These are phyloP conservation scores for Agaricus bisporus DNA, from an alignment of 768 basidiomycete genomes.

Conservation along the genomic window DNA sequence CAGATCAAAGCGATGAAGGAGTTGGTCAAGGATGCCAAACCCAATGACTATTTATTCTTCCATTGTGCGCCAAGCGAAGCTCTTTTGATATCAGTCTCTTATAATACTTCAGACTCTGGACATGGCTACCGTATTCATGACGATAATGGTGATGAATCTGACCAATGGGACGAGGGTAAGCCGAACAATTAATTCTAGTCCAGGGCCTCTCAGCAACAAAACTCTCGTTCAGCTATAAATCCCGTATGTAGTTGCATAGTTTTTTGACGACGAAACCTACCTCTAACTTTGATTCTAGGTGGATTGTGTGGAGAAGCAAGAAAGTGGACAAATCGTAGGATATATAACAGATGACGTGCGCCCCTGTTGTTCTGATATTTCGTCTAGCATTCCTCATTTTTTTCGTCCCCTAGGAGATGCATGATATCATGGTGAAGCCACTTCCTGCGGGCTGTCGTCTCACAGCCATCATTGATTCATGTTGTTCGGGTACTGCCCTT, in stretches of 20 bases:
- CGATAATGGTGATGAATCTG: constrained; percentile 73
- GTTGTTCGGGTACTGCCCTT: constrained; percentile 83
- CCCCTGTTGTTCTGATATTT: constrained; percentile 7
- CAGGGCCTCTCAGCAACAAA: background rate
- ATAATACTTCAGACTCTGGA: constrained; percentile 60
- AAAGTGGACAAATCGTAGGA: constrained; percentile 24
- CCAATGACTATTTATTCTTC: constrained; percentile 87
- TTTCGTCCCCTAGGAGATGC: constrained; percentile 46
- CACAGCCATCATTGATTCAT: constrained; percentile 78
- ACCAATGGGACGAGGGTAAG: constrained; percentile 77
- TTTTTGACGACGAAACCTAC: background rate
- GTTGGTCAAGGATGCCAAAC: constrained; percentile 76
- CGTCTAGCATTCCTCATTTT: background rate
- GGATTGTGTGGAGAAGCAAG: constrained; percentile 37
- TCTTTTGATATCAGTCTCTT: background rate
- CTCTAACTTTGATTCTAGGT: constrained; percentile 21
- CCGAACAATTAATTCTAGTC: background rate
- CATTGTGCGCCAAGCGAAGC: constrained; percentile 50
- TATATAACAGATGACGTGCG: constrained; percentile 88
- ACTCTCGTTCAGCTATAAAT: constrained; percentile 60
- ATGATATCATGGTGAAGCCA: constrained; percentile 71
- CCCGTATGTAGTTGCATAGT: constrained; percentile 49
- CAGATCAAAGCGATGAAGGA: constrained; percentile 81
- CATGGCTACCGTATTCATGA: constrained; percentile 92
- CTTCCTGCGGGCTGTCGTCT: constrained; percentile 86